A percentile compares a stretch with the other conserved stretches of the same genome.
Conservation (phyloP, 1,139 yeast genomes). For the Zygotorulaspora mrakii region DNA sequence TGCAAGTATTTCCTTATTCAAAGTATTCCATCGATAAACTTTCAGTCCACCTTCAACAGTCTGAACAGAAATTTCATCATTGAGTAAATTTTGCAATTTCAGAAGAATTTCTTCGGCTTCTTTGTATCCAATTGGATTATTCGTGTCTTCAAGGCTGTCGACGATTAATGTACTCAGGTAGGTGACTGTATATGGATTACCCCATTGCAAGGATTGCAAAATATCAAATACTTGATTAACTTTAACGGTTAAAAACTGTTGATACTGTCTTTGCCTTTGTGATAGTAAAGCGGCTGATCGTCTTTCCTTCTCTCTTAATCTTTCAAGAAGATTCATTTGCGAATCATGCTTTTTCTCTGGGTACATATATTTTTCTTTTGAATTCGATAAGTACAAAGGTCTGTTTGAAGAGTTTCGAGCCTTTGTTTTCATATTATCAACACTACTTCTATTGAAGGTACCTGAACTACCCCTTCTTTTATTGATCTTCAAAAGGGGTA, state of each 20-base stretch:
- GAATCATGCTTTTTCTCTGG: slow-evolving; percentile 22
- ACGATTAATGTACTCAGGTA: slow-evolving; percentile 32
- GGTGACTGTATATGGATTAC: slow-evolving; percentile 36
- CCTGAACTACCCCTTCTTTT: slow-evolving; percentile 26
- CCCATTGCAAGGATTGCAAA: slow-evolving; percentile 31
- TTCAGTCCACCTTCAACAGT: slow-evolving; percentile 29
- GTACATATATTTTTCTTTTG: slow-evolving; percentile 19
- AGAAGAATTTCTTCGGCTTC: slow-evolving; percentile 36
- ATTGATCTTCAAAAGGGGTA: slow-evolving; percentile 23
- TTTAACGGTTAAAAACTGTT: slow-evolving; percentile 43
- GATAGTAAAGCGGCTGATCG: slow-evolving; percentile 28
- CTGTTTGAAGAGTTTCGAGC: slow-evolving; percentile 3
- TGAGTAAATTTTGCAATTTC: slow-evolving; percentile 22
- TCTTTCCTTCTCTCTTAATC: slow-evolving; percentile 32
- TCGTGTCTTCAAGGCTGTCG: slow-evolving; percentile 36
- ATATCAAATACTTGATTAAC: slow-evolving; percentile 38
- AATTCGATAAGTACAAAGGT: slow-evolving; percentile 18
- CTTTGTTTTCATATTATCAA: slow-evolving; percentile 1
- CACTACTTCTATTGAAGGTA: slow-evolving; percentile 1
- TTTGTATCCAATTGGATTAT: slow-evolving; percentile 34
- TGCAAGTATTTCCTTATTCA: slow-evolving; percentile 17
- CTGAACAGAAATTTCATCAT: slow-evolving; percentile 21
- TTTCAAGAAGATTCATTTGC: slow-evolving; percentile 26
- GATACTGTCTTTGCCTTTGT: slow-evolving; percentile 38
- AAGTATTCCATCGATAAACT: slow-evolving; percentile 30